Evolutionary conservation across 768 basidiomycete genomes (phyloP), one percentile per base, ranked within the genome.

Genomic region (Boletus sp.): DNA sequence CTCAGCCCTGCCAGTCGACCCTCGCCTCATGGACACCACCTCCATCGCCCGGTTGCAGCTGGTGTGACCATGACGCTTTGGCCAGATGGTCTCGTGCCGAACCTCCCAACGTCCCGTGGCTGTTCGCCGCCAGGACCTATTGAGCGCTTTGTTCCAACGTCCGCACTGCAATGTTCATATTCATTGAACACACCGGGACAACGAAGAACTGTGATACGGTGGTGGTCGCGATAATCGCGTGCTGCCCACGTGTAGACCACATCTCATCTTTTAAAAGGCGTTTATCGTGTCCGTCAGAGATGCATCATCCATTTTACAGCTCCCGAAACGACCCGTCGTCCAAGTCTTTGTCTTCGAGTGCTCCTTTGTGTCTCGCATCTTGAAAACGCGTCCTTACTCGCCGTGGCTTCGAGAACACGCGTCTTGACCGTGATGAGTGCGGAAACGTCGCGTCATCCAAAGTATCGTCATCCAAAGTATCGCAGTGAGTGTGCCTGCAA

Each of bases 241-340:
- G 68, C 54, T 47, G 20, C 63, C 64, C 71, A 71, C 67, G 71
- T 72, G 66, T 63, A 57, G 61, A 51, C 64, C 64, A 36, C 67
- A 66, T 71, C 67, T 60, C 65, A 60, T 63, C 58, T 60, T 37
- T 64, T 73, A 70, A 73, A 73, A 64, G 62, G 57, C 55, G 55
- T 54, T 61, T 50, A 45, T 59, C 52, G 51, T 39, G 50, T 24
- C 55, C 54, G 56, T 66, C 68, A 62, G 63, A 50, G 51, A 70
- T 61, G 60, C 56, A 63, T 63, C 42, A 61, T 48, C 55, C 42
- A 49, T 36, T 42, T 52, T 49, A 33, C 50, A 47, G n/a, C n/a
- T n/a, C 47, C 40, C 54, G 52, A 44, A 45, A 18, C 51, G 24
- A 50, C 36, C 56, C 49, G 41, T 29, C 6, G n/a, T 45, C 41